These are phyloP conservation scores for Solanum okadae DNA, from an alignment of 257 asterid species.

Conservation along the genomic window DNA sequence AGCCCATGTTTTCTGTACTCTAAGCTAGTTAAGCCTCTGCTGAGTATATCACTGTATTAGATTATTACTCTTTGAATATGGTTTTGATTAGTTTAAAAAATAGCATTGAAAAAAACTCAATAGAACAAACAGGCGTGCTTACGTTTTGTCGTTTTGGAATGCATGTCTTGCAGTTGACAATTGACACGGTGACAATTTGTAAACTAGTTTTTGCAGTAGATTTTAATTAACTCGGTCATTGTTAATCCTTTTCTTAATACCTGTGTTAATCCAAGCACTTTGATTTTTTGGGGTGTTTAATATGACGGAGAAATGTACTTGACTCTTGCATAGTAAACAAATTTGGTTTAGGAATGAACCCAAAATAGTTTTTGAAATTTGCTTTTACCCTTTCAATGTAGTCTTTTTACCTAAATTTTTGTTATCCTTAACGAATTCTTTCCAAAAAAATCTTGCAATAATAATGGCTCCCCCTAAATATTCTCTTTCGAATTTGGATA, in stretches of 20 bases:
- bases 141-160: not conserved
- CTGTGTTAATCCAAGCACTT: not conserved
- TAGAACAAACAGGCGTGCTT: not conserved
- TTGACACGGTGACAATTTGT: not conserved
- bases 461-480: not conserved
- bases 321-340: not conserved
- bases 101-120: not conserved
- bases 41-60: not conserved
- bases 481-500: not conserved
- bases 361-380: not conserved
- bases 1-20: not conserved
- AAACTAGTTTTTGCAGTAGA: not conserved
- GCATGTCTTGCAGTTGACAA: not conserved
- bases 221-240: not conserved
- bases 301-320: not conserved
- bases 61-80: not conserved
- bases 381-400: not conserved
- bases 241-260: not conserved
- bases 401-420: not conserved
- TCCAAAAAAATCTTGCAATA: not conserved
- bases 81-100: not conserved
- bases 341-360: not conserved
- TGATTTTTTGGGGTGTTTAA: not conserved
- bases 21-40: not conserved
- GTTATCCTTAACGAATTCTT: not conserved